Base-by-base conservation (phyloP, 2,329 filamentous ascomycete genomes). In the Penicillium sp. region DNA sequence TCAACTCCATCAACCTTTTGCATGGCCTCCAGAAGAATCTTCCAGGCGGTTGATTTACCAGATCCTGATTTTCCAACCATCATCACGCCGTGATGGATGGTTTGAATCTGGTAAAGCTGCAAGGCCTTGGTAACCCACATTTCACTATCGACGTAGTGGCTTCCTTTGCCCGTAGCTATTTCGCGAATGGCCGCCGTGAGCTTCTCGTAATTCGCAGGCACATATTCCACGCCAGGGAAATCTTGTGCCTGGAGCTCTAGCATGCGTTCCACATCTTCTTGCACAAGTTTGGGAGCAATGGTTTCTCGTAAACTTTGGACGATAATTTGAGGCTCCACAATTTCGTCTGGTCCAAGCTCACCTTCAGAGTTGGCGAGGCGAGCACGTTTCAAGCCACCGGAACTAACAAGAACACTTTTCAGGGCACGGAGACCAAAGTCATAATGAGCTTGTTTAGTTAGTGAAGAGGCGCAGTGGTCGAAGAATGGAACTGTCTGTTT, bases 61-160 rank as follows among this genome's bases (percentile, higher is more conserved):
- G 93, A 89, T n/a, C 95, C 94, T 26, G 95, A 97, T 69, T 91
- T 92, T 59, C 94, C 94, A 9, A 99, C 94, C 94, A 99, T 97
- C 95, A 99, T 99, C 24, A 99, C 94, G 88, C 94, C 94, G 65
- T 99, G 94, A 69, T 99, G 94, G 54, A 99, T 92, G 62, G 88
- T 90, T 74, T 97, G 94, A 59, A 99, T 99, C 73, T 99, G 94
- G 72, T 96, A 97, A 2, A 99, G 84, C 73, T 99, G 94, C 8
- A 99, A 82, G 29, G 96, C 87, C 78, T 99, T 99, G 54, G 91
- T 94, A 85, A 97, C 92, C 95, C 95, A 99, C 43, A 88, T 87
- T 51, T 97, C 92, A 54, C 88, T 97, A 63, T 95, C 89, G 8
- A 96, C 91, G 13, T 96, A 84, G 67, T 96, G 89, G 26, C 33